Evolutionary conservation across 2,329 filamentous ascomycete species (phyloP).

Genomic region (Canariomyces notabilis): DNA sequence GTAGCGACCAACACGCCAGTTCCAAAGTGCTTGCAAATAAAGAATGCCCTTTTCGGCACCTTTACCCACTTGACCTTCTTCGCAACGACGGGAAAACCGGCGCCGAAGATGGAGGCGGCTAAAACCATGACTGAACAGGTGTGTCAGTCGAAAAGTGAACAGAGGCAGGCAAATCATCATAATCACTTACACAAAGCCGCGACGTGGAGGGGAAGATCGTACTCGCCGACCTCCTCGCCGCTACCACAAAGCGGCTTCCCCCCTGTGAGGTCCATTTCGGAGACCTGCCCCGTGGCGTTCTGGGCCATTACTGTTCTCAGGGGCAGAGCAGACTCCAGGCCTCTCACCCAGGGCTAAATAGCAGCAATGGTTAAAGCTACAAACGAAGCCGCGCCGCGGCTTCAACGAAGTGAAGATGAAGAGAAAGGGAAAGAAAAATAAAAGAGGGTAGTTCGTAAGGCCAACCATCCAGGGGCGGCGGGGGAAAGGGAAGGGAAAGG

Average conservation of each 20-base stretch:
- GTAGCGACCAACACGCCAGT: conserved; percentile 69
- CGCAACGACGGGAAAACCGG: conserved; percentile 48
- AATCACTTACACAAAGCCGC: conserved; percentile 37
- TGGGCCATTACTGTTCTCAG: conserved; percentile 8
- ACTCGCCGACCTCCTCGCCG: conserved; percentile 34
- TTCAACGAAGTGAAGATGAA: conserved; percentile 17
- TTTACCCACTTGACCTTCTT: conserved; percentile 55
- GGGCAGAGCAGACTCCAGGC: conserved; percentile 14
- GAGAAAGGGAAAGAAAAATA: conserved; percentile 21
- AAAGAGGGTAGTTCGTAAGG: conserved; percentile 12
- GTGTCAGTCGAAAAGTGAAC: conserved; percentile 11
- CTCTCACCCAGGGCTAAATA: conserved; percentile 16
- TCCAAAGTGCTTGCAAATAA: conserved; percentile 62
- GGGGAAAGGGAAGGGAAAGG: conserved; percentile 11
- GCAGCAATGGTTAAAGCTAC: conserved; percentile 11
- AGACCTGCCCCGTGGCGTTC: conserved; percentile 1
- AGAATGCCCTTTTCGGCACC: conserved; percentile 53
- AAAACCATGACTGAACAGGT: conserved; percentile 36
- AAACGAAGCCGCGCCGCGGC: conserved; percentile 37
- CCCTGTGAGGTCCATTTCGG: conserved; percentile 21
- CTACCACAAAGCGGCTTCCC: conserved; percentile 38
- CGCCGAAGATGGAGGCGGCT: conserved; percentile 38
- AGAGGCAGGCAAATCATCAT: neutral
- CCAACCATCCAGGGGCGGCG: conserved; percentile 15
- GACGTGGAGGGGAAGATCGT: conserved; percentile 39